Evolutionary conservation across 2,329 filamentous ascomycete genomes (phyloP).

Genomic region (Nigrospora sphaerica): DNA sequence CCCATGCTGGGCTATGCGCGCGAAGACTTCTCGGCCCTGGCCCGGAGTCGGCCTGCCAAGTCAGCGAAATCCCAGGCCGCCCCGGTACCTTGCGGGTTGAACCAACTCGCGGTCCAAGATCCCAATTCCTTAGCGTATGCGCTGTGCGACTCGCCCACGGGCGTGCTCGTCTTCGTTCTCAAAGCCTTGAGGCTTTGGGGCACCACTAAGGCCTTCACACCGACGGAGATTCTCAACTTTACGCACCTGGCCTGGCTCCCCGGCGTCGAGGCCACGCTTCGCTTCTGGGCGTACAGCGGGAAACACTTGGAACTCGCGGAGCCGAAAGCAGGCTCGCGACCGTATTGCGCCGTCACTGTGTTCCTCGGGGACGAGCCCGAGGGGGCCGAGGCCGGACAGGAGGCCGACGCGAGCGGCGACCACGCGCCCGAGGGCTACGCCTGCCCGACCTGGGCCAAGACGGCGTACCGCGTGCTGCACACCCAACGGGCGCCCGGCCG

Average conservation of each 20-base stretch:
- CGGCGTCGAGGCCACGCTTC: slow-evolving; percentile 52
- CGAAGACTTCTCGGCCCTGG: slow-evolving; percentile 41
- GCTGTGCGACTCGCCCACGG: slow-evolving; percentile 54
- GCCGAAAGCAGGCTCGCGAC: slow-evolving; percentile 19
- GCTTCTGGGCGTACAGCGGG: slow-evolving; percentile 45
- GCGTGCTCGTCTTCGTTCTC: slow-evolving; percentile 47
- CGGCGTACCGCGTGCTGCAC: slow-evolving; percentile 34
- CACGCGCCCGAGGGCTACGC: slow-evolving; percentile 23
- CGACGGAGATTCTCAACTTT: slow-evolving; percentile 51
- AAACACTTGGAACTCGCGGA: slow-evolving; percentile 23
- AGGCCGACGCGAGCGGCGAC: slow-evolving; percentile 9
- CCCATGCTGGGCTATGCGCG: slow-evolving; percentile 49
- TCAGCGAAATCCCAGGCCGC: slow-evolving; percentile 9
- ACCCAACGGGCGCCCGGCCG: slow-evolving; percentile 29
- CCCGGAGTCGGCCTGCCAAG: slow-evolving; percentile 12
- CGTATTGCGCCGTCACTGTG: slow-evolving; percentile 38
- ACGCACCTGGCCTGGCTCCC: slow-evolving; percentile 60
- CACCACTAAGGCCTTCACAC: slow-evolving; percentile 32
- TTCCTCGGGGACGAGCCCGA: slow-evolving; percentile 29
- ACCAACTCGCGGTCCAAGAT: slow-evolving; percentile 26
- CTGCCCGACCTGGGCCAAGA: slow-evolving; percentile 41
- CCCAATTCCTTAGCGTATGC: slow-evolving; percentile 53
- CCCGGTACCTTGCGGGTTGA: slow-evolving; percentile 18
- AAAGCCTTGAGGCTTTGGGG: slow-evolving; percentile 35
- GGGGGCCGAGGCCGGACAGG: background rate